These are phyloP conservation scores for Jackrogersella minutella DNA, from an alignment of 495 filamentous ascomycete species.

Conservation along the genomic window DNA sequence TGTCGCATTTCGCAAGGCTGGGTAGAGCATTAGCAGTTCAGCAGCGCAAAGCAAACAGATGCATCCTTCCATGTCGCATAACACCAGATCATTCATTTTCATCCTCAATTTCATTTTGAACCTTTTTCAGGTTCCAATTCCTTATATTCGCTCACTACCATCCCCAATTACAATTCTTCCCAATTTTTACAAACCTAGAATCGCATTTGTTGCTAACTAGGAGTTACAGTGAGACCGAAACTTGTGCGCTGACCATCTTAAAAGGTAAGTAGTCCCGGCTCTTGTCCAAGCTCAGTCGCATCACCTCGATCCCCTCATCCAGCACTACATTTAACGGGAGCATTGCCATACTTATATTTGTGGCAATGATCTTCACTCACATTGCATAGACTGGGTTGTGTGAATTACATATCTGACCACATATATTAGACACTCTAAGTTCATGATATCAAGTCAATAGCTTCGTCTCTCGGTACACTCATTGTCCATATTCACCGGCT, in stretches of 20 bases:
- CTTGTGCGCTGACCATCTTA: background rate
- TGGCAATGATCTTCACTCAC: background rate
- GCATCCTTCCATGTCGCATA: conserved; percentile 4
- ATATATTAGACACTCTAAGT: background rate
- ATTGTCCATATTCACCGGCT: background rate
- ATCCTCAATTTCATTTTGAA: background rate
- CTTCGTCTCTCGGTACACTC: background rate
- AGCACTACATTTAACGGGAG: background rate
- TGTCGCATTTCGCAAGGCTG: conserved; percentile 24
- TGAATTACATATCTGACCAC: conserved; percentile 3
- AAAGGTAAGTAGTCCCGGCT: conserved; percentile 1
- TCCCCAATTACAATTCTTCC: background rate
- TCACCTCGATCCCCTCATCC: background rate
- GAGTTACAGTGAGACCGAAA: background rate
- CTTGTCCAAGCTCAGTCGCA: background rate
- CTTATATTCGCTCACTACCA: background rate
- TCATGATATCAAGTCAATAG: background rate
- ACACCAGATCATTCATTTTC: background rate
- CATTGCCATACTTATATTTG: too few relatives aligned
- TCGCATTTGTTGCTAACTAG: conserved; percentile 10
- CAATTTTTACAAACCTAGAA: background rate
- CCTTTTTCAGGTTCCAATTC: background rate
- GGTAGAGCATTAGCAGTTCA: background rate
- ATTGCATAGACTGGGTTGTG: background rate
- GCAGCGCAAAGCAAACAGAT: conserved; percentile 17